Base-by-base conservation (phyloP, 2,329 filamentous ascomycete species). In the Peltaster fructicola region DNA sequence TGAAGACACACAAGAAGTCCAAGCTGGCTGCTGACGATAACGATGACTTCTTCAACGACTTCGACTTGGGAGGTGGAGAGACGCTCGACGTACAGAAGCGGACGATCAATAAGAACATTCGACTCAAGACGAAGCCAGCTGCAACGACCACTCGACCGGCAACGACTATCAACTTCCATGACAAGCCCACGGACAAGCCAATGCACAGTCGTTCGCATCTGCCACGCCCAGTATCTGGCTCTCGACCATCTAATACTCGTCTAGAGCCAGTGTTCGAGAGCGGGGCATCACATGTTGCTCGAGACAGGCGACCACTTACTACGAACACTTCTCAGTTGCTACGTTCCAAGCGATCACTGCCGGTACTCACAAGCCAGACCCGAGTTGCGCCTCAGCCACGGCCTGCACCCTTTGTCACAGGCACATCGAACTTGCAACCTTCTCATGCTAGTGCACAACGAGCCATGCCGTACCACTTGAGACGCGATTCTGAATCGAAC, bases 201-300 rank as follows among this genome's bases (percentile, higher is more conserved):
- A 32, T 40, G 23, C 44, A 44, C 31, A 41, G 38, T 26, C 41
- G 44, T 14, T 88, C 82, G 16, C 73, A 82, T 29, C 75, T 92
- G 31, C 82, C 85, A 17, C 69, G 82, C 25, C 75, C 84, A 17
- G 61, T 74, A 27, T 67, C 73, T 4, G 43, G 52, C 9, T 47
- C 41, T 11, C 54, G 54, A 26, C 50, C 51, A 6, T 18, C 32
- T 10, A 30, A 35, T 8, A 77, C 77, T 7, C 73, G 75, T 10
- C 63, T 95, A n/a, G 85, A 91, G 45, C 82, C 85, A 12, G 82
- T 95, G 5, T 90, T 81, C 18, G 85, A 95, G 53, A 82, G 73
- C 36, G 82, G 82, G 24, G 80, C 73, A 4, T 69, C 78, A 63
- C 69, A 35, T 68, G 69, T 52, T 54, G 75, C 36, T 56, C 68